phyloP scores from a whole-genome alignment of 2,329 filamentous ascomycete species.

The Fusarium sp. region DNA sequence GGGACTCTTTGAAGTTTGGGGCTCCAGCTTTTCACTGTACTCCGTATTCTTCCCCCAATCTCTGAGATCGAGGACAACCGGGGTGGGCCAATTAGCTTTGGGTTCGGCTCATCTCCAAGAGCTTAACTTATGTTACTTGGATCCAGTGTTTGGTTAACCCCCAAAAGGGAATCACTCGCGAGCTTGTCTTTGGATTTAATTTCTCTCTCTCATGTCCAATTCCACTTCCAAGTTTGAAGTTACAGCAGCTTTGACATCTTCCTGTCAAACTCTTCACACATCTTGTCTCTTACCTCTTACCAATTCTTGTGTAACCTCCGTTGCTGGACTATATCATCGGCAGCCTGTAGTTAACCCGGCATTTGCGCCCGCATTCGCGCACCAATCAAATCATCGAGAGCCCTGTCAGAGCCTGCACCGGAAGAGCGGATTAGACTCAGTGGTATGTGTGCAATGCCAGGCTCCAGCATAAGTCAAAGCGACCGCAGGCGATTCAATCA shows the following conservation, averaged over 20 bases:
- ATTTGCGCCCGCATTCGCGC: conserved; percentile 23
- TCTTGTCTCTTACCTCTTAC: not conserved
- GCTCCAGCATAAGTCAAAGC: conserved; percentile 13
- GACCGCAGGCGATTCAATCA: not conserved
- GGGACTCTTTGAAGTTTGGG: conserved; percentile 18
- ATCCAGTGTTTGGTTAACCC: not conserved
- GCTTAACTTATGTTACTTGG: not conserved
- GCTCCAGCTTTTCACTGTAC: not conserved
- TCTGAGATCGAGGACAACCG: conserved; percentile 8
- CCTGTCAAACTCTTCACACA: not conserved
- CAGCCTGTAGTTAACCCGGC: conserved; percentile 13
- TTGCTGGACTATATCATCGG: conserved; percentile 24
- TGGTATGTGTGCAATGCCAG: not conserved
- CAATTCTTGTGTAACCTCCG: conserved; percentile 23
- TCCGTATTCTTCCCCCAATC: conserved; percentile 16
- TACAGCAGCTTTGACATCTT: not conserved
- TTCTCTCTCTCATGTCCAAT: not conserved
- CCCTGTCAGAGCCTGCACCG: conserved; percentile 18
- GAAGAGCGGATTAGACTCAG: conserved; percentile 19
- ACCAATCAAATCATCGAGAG: conserved; percentile 18
- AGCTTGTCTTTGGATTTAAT: not conserved
- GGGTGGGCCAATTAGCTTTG: not conserved
- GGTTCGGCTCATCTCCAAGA: not conserved
- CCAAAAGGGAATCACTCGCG: not conserved
- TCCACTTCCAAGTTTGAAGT: not conserved